Evolutionary conservation across 2,329 filamentous ascomycete species (phyloP).

Genomic region (Exophiala calicioides): DNA sequence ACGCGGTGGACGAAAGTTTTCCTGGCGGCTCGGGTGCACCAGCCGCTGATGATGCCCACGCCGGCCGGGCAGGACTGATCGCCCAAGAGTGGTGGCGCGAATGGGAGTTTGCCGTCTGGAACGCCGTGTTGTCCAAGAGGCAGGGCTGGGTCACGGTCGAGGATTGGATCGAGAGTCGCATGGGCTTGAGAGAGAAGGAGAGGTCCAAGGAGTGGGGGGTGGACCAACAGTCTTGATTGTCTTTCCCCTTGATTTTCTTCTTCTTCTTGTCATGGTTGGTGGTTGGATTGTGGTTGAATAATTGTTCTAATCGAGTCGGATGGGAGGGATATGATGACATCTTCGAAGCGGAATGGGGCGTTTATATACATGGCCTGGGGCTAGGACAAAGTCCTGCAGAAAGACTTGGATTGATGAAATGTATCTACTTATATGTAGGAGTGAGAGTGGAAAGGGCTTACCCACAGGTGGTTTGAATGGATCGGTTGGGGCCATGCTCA

Average conservation of each 20-base stretch:
- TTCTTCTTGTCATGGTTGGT: not conserved
- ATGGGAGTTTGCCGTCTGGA: constrained; percentile 29
- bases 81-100: constrained; percentile 34
- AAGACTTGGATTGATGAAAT: too few relatives aligned
- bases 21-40: not conserved
- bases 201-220: constrained; percentile 22
- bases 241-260: not conserved
- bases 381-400: too few relatives aligned
- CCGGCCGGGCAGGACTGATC: constrained; percentile 11
- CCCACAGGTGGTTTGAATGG: too few relatives aligned
- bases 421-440: too few relatives aligned
- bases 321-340: too few relatives aligned
- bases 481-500: too few relatives aligned
- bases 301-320: too few relatives aligned
- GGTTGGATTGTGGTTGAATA: too few relatives aligned
- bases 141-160: constrained; percentile 26
- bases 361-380: too few relatives aligned
- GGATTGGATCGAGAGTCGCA: constrained; percentile 25
- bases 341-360: too few relatives aligned
- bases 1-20: constrained; percentile 1
- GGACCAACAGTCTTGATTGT: constrained; percentile 14
- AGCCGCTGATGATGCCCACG: not conserved
- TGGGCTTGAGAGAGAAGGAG: constrained; percentile 22
- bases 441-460: too few relatives aligned
- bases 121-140: constrained; percentile 19